Evolutionary conservation across 805 yeast genomes (phyloP).

Genomic region (Starmerella davenportii): DNA sequence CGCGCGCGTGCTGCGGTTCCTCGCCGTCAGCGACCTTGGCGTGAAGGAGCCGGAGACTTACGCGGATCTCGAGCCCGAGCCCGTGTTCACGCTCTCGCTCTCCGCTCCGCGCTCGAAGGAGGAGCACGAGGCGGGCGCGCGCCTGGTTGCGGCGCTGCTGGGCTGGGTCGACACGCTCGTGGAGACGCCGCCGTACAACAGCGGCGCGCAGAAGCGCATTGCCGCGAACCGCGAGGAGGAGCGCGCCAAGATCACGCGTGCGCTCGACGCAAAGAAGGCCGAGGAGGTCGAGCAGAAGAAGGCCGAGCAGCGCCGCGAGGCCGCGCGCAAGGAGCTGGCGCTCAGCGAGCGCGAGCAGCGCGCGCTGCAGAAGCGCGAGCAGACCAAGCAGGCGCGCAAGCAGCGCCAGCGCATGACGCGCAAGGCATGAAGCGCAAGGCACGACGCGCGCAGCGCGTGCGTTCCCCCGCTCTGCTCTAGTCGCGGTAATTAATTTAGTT

Average conservation of each 20-base stretch:
- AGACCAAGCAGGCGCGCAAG: slow-evolving; percentile 68
- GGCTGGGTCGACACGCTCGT: slow-evolving; percentile 42
- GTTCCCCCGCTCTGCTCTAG: no score
- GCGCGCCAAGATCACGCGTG: slow-evolving; percentile 46
- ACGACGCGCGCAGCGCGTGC: no score
- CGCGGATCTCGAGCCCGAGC: slow-evolving; percentile 18
- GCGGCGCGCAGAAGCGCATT: slow-evolving; percentile 50
- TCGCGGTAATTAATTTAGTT: no score
- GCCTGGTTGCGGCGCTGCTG: slow-evolving; percentile 38
- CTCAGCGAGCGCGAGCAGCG: slow-evolving; percentile 63
- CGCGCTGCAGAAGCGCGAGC: slow-evolving; percentile 58
- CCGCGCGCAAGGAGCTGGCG: slow-evolving; percentile 45
- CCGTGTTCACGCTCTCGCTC: slow-evolving; percentile 36
- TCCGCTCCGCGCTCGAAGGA: slow-evolving; percentile 32
- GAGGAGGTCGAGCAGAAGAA: slow-evolving; percentile 56
- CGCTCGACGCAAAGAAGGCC: slow-evolving; percentile 43
- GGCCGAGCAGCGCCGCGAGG: slow-evolving; percentile 34
- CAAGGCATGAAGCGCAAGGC: background rate
- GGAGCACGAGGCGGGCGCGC: slow-evolving; percentile 34
- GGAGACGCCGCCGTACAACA: slow-evolving; percentile 42
- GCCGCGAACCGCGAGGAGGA: slow-evolving; percentile 63
- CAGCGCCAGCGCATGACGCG: slow-evolving; percentile 18
- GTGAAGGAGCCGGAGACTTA: slow-evolving; percentile 44
- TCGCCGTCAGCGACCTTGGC: slow-evolving; percentile 76
- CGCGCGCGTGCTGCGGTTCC: slow-evolving; percentile 35